Conservation (phyloP, 331 rosid species). For the Ulmus americana region DNA sequence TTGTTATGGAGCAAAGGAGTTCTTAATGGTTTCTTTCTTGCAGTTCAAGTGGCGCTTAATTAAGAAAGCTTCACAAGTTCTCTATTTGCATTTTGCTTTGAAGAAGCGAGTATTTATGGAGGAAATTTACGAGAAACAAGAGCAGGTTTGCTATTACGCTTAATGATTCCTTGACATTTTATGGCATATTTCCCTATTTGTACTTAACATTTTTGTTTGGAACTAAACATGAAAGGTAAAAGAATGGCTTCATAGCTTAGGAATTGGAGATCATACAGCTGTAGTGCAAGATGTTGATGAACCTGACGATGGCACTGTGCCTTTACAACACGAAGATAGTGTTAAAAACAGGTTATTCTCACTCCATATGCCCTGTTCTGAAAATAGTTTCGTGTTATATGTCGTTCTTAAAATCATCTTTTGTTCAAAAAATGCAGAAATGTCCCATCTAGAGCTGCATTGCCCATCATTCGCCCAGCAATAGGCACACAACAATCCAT, state of each 20-base stretch:
- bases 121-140: constrained; percentile 80
- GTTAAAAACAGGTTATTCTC: constrained; percentile 50
- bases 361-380: neutral
- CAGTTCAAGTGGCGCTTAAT: constrained; percentile 79
- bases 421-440: constrained; percentile 36
- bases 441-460: constrained; percentile 78
- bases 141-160: constrained; percentile 53
- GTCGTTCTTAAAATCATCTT: neutral
- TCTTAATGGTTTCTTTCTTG: neutral
- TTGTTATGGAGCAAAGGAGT: neutral
- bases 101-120: constrained; percentile 75
- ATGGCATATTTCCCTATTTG: neutral
- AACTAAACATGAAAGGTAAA: constrained; percentile 44
- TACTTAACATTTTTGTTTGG: neutral
- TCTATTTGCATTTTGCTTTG: constrained; percentile 74
- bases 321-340: constrained; percentile 54
- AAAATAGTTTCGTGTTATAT: neutral
- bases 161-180: neutral
- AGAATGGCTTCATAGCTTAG: constrained; percentile 94
- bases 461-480: constrained; percentile 75
- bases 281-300: constrained; percentile 75
- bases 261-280: constrained; percentile 62
- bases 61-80: constrained; percentile 92
- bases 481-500: constrained; percentile 65
- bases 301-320: constrained; percentile 73